Evolutionary conservation across 306 rosid genomes (phyloP), one percentile per base, ranked within the genome.

Genomic region (Potentilla sterilis): DNA sequence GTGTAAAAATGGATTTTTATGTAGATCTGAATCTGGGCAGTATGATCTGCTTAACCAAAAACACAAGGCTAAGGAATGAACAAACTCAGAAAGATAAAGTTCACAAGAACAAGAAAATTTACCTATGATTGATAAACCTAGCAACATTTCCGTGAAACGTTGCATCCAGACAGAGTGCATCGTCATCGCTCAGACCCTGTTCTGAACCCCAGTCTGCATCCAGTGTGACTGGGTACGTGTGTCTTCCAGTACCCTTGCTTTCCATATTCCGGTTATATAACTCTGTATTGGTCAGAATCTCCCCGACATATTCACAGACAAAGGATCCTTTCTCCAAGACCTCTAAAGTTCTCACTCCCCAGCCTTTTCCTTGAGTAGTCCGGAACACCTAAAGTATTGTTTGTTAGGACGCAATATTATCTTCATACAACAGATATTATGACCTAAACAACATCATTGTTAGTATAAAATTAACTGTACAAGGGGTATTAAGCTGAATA

Each of bases 131-230:
- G 81, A 94, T 91, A 81, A 94, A 91, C 72, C 98, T 88, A 49
- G 98, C 96, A 82, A 89, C 96, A 78, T 94, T 94, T 75, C 97
- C 98, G 77, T 87, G 70, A 79, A 67, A 78, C 37, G 98, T 94
- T 52, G 96, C 97, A 83, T 94, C 98, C 84, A 94, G 85, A 85
- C 98, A 94, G 24, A 94, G 87, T 34, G 97, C 96, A 49, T 94
- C 96, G 49, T 94, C 98, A 79, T 94, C 98, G 79, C 65, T 77
- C 65, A 94, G 75, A 67, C 79, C 75, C 67, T 76, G 78, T 83
- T 94, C 98, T 2, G 97, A 90, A 22, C 95, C 93, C 98, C 98
- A 94, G 61, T 94, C 97, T 51, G 92, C 98, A 84, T 94, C 98
- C 49, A 94, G 90, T 67, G 87, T 83, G 73, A 94, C 96, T 15